Conservation (phyloP, 1,284 basidiomycete genomes). For the Moesziomyces sp. region DNA sequence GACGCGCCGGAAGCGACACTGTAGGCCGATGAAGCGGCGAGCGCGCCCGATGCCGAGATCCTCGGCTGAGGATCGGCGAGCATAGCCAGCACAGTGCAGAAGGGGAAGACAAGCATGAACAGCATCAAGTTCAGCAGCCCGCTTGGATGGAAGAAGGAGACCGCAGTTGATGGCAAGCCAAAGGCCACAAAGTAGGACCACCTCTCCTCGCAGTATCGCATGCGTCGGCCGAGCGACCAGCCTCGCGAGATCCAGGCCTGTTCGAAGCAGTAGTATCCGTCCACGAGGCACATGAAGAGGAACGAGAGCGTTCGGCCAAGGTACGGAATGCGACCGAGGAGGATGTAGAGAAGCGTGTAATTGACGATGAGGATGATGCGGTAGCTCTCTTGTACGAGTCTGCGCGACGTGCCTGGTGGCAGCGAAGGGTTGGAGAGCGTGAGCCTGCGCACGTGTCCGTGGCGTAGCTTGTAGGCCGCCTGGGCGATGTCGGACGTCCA, state of each 20-base stretch:
- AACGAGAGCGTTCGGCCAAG: conserved; percentile 57
- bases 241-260: conserved; percentile 64
- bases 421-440: conserved; percentile 39
- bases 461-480: conserved; percentile 54
- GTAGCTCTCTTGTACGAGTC: conserved; percentile 56
- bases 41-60: conserved; percentile 40
- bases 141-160: conserved; percentile 66
- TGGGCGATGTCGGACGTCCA: conserved; percentile 64
- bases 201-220: conserved; percentile 64
- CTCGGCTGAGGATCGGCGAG: conserved; percentile 61
- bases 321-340: conserved; percentile 55
- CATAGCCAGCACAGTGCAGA: conserved; percentile 64
- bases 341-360: conserved; percentile 54
- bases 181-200: conserved; percentile 67
- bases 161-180: conserved; percentile 62
- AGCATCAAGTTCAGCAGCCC: conserved; percentile 66
- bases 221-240: conserved; percentile 49
- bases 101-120: conserved; percentile 66
- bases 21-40: conserved; percentile 26
- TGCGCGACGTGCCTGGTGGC: conserved; percentile 40
- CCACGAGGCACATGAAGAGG: conserved; percentile 62
- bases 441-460: conserved; percentile 28
- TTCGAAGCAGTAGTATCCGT: conserved; percentile 67
- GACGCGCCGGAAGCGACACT: conserved; percentile 18
- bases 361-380: conserved; percentile 59